Base-by-base conservation (phyloP, 2,329 filamentous ascomycete genomes). In the Phyllosticta paracitricarpa region DNA sequence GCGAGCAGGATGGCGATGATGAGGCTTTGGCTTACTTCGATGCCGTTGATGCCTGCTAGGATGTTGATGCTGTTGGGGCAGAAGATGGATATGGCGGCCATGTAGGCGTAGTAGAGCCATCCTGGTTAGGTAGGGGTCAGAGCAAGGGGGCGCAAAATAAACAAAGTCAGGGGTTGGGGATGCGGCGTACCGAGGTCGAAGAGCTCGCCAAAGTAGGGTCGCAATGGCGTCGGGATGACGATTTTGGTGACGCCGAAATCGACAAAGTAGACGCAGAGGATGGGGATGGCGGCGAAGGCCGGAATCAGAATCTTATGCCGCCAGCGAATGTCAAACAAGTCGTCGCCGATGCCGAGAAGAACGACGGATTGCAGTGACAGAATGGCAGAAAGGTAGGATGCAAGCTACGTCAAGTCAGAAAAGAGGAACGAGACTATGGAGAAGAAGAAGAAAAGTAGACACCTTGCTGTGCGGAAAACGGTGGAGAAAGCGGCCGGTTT, bases 61-160 rank as follows among this genome's bases (percentile, higher is more conserved):
- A 99, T 99, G 79, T 99, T 99, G 83, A 99, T 99, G 75, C 91
- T 91, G 78, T 99, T 97, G 6, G 94, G 92, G 67, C 91, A 96
- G 79, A 99, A 99, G 74, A 99, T 99, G 72, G 93, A 89, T 67
- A 99, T 84, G 61, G 89, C 88, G 58, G 91, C 90, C 94, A 99
- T 99, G 81, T 97, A 99, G 70, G 87, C 78, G 77, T 99, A 99
- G 82, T 99, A 99, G 63, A 81, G 67, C 69, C 73, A 78, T 59
- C 79, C 75, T 77, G 19, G 40, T 22, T 22, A 30, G 14, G 12
- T 40, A n/a, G 40, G 4, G 22, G n/a, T 51, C 35, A 54, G 24
- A 35, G 12, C 51, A 25, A 40, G 40, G 22, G 24, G 25, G 54
- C 19, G 19, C 19, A 22, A n/a, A 14, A 30, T 7, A 6, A 30